Conservation (phyloP, 2,329 filamentous ascomycete species). For the Tympanopsis confertula region DNA sequence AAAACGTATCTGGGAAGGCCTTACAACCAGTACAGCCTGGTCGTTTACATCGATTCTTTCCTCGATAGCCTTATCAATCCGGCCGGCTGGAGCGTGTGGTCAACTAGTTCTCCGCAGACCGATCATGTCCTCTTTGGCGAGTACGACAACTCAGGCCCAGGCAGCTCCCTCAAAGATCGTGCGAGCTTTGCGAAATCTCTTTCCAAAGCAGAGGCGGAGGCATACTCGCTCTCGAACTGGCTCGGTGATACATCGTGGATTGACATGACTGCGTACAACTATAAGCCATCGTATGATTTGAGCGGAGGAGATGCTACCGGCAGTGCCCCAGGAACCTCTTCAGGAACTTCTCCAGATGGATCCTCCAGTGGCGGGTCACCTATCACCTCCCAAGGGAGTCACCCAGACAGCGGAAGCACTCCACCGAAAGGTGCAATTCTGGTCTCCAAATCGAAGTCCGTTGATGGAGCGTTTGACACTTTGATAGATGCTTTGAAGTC, state of each 20-base stretch:
- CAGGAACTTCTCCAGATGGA: too few species aligned
- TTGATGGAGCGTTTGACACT: too few species aligned
- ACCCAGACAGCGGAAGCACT: too few species aligned
- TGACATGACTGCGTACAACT: too few species aligned
- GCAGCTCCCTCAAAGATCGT: conserved; percentile 34
- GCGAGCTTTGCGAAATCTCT: conserved; percentile 29
- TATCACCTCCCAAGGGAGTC: too few species aligned
- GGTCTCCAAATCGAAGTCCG: too few species aligned
- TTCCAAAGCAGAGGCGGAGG: conserved; percentile 13
- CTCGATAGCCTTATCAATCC: conserved; percentile 44
- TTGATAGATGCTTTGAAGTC: too few species aligned
- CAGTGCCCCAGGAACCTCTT: too few species aligned
- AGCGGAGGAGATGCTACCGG: too few species aligned
- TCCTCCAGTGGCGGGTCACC: too few species aligned
- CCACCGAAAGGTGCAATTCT: too few species aligned
- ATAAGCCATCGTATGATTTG: too few species aligned
- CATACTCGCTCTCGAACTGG: neutral
- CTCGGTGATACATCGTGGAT: neutral
- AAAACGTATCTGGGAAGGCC: conserved; percentile 31
- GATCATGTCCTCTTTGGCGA: conserved; percentile 43
- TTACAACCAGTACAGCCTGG: conserved; percentile 31
- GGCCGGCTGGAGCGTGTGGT: conserved; percentile 48
- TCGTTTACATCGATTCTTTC: conserved; percentile 33
- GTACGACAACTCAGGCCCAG: conserved; percentile 45
- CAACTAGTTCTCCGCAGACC: conserved; percentile 30